These are phyloP conservation scores for Parafenestella ontariensis DNA, from an alignment of 2,329 filamentous ascomycete genomes.

Conservation along the genomic window DNA sequence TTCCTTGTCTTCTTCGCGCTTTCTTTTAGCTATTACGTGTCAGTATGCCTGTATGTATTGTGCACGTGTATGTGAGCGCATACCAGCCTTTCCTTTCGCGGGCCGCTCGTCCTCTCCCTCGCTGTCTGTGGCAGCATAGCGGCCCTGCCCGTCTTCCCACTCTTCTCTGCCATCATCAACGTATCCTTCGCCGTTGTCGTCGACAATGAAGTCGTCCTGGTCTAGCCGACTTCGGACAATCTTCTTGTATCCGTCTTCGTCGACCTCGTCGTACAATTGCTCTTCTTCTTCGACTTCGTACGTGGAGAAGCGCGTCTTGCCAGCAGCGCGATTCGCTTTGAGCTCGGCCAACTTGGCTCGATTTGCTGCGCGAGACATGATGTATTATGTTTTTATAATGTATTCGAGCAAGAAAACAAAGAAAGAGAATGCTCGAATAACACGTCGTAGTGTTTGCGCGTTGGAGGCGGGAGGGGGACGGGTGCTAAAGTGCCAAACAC, in stretches of 20 bases:
- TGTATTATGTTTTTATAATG: constrained; percentile 23
- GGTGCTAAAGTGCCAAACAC: constrained; percentile 11
- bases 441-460: constrained; percentile 13
- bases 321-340: constrained; percentile 80
- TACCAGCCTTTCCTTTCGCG: constrained; percentile 65
- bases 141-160: constrained; percentile 73
- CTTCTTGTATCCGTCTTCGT: constrained; percentile 97
- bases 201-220: constrained; percentile 96
- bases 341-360: constrained; percentile 69
- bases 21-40: constrained; percentile 73
- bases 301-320: constrained; percentile 87
- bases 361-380: constrained; percentile 46
- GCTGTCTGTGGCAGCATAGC: constrained; percentile 68
- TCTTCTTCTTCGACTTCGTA: constrained; percentile 87
- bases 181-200: constrained; percentile 97
- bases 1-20: constrained; percentile 84
- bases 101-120: constrained; percentile 77
- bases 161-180: constrained; percentile 91
- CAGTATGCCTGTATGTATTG: constrained; percentile 16
- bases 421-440: constrained; percentile 17
- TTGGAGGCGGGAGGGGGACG: constrained; percentile 35
- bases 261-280: constrained; percentile 92
- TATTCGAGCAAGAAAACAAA: constrained; percentile 19
- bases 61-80: neutral
- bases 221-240: constrained; percentile 88